These are phyloP conservation scores for Allium fistulosum DNA, from an alignment of 106 monocot species.

Conservation along the genomic window DNA sequence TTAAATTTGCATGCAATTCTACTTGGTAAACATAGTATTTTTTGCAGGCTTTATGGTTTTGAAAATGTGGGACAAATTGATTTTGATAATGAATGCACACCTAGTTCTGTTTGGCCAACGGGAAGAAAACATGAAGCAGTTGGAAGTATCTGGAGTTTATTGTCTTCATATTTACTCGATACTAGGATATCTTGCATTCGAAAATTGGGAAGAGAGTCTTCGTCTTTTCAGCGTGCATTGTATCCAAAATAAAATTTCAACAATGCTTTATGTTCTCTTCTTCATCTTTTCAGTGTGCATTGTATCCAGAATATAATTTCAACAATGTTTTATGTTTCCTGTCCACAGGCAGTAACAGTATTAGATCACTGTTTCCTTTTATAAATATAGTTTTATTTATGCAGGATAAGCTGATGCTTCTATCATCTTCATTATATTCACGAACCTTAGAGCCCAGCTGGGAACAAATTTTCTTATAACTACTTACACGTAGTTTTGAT, in stretches of 20 bases:
- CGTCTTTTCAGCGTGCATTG: slow-evolving; percentile 42
- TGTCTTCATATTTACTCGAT: slow-evolving; percentile 11
- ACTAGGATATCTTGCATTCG: slow-evolving; percentile 52
- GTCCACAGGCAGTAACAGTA: not conserved
- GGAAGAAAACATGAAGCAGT: slow-evolving; percentile 7
- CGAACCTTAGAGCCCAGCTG: no score
- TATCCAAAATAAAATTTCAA: slow-evolving; percentile 33
- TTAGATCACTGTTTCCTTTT: not conserved
- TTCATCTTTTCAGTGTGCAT: not conserved
- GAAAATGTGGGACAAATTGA: slow-evolving; percentile 17
- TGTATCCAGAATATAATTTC: not conserved
- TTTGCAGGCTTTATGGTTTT: slow-evolving; percentile 35
- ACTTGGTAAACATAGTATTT: not conserved
- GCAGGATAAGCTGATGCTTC: not conserved
- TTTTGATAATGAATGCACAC: slow-evolving; percentile 14
- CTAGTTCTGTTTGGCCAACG: slow-evolving; percentile 32
- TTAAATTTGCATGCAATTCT: not conserved
- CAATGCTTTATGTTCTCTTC: slow-evolving; percentile 2
- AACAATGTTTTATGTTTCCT: not conserved
- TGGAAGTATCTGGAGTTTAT: slow-evolving; percentile 27
- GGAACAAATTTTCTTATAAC: no score
- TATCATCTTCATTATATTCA: no score
- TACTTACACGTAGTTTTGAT: no score
- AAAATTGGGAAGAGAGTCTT: slow-evolving; percentile 19
- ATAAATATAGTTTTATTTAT: not conserved